These are phyloP conservation scores for Mycogone perniciosa DNA, from an alignment of 2,329 filamentous ascomycete species.

Conservation along the genomic window DNA sequence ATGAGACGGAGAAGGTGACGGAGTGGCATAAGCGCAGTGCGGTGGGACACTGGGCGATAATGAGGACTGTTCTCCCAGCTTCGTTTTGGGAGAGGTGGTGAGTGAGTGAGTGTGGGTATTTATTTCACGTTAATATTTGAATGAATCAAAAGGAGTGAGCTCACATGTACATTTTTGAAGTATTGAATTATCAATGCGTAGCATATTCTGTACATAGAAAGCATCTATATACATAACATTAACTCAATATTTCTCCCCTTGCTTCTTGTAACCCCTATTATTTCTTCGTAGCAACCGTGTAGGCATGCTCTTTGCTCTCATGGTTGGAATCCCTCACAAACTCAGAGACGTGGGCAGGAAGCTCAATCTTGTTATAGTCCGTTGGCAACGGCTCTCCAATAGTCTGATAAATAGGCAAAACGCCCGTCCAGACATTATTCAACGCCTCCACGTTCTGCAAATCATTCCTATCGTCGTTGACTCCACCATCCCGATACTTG, in stretches of 20 bases:
- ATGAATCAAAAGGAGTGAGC: neutral
- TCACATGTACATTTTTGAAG: too few relatives aligned
- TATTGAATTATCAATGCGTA: too few relatives aligned
- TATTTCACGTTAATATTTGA: neutral
- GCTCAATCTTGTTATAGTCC: conserved; percentile 50
- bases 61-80: conserved; percentile 74
- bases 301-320: conserved; percentile 24
- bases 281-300: conserved; percentile 21
- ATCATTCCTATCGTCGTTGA: conserved; percentile 49
- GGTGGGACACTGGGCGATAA: conserved; percentile 82
- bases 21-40: conserved; percentile 72
- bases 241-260: neutral
- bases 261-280: neutral
- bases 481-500: conserved; percentile 63
- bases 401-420: conserved; percentile 55
- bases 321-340: conserved; percentile 35
- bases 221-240: neutral
- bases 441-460: conserved; percentile 36
- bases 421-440: conserved; percentile 48
- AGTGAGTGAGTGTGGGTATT: neutral
- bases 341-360: conserved; percentile 56
- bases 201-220: too few relatives aligned
- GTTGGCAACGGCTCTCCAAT: conserved; percentile 58
- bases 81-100: conserved; percentile 85
- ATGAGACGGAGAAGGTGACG: conserved; percentile 60